phyloP scores from a whole-genome alignment of 805 yeast species.

The Metschnikowia kofuensis region DNA sequence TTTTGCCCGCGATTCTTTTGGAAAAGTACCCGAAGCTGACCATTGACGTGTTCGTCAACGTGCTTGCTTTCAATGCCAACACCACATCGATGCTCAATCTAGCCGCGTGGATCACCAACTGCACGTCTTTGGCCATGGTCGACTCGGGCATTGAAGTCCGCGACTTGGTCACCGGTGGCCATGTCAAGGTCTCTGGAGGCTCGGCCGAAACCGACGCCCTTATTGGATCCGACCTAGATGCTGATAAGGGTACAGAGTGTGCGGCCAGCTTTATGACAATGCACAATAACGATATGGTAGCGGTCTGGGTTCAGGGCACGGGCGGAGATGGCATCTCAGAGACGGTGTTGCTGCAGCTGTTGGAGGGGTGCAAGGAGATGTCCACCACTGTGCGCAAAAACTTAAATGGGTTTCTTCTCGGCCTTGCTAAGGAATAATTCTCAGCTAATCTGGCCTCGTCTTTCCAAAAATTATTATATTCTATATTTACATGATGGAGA shows the following conservation, averaged over 20 bases:
- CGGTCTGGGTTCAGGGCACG: conserved; percentile 49
- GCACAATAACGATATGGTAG: conserved; percentile 55
- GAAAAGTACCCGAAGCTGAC: conserved; percentile 87
- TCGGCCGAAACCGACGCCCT: conserved; percentile 11
- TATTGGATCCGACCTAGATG: conserved; percentile 6
- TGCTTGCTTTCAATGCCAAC: conserved; percentile 47
- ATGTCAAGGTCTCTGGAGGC: conserved; percentile 24
- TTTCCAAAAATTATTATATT: not conserved
- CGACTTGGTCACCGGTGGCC: conserved; percentile 73
- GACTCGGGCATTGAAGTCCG: conserved; percentile 81
- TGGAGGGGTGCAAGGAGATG: conserved; percentile 45
- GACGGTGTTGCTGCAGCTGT: conserved; percentile 21
- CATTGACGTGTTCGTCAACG: conserved; percentile 70
- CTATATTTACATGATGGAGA: not conserved
- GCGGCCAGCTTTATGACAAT: conserved; percentile 53
- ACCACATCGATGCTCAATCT: conserved; percentile 34
- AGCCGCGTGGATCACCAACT: conserved; percentile 54
- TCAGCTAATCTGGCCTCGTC: too few relatives aligned
- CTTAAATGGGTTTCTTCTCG: conserved; percentile 43
- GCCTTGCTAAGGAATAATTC: conserved; percentile 5
- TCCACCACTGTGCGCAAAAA: conserved; percentile 42
- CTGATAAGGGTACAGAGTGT: conserved; percentile 12
- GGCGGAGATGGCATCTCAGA: conserved; percentile 23
- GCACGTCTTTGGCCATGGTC: conserved; percentile 69
- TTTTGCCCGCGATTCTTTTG: conserved; percentile 53